These are phyloP conservation scores for Penicillium macrosclerotiorum DNA, from an alignment of 495 filamentous ascomycete genomes.

Conservation along the genomic window DNA sequence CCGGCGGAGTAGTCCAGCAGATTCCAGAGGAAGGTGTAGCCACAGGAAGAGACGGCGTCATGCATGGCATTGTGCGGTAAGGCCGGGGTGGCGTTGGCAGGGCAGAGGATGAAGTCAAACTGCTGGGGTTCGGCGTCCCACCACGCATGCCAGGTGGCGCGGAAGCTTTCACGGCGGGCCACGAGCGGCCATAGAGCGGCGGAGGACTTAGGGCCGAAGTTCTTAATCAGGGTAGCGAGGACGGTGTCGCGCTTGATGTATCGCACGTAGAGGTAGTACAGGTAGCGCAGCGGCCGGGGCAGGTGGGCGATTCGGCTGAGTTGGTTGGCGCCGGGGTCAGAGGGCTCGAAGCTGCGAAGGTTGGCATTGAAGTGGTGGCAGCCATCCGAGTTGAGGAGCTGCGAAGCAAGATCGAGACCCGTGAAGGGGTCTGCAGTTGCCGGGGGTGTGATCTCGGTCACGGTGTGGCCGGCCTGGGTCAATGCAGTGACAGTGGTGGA, in stretches of 20 bases:
- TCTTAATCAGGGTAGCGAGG: conserved; percentile 73
- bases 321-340: conserved; percentile 75
- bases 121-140: conserved; percentile 64
- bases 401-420: conserved; percentile 75
- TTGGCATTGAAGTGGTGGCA: conserved; percentile 78
- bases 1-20: conserved; percentile 86
- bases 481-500: conserved; percentile 67
- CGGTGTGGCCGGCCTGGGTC: conserved; percentile 66
- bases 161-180: conserved; percentile 71
- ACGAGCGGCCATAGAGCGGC: conserved; percentile 82
- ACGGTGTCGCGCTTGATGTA: conserved; percentile 73
- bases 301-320: conserved; percentile 71
- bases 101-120: conserved; percentile 77
- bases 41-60: conserved; percentile 81
- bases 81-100: conserved; percentile 88
- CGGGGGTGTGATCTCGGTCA: conserved; percentile 68
- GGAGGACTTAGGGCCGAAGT: conserved; percentile 68
- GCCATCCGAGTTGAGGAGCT: conserved; percentile 84
- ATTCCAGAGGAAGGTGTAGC: conserved; percentile 96
- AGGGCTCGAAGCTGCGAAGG: conserved; percentile 72
- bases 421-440: conserved; percentile 63
- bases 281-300: conserved; percentile 69
- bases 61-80: conserved; percentile 86
- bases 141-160: conserved; percentile 76
- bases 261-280: conserved; percentile 87